Base-by-base conservation (phyloP, 495 filamentous ascomycete genomes). In the Choiromyces venosus region DNA sequence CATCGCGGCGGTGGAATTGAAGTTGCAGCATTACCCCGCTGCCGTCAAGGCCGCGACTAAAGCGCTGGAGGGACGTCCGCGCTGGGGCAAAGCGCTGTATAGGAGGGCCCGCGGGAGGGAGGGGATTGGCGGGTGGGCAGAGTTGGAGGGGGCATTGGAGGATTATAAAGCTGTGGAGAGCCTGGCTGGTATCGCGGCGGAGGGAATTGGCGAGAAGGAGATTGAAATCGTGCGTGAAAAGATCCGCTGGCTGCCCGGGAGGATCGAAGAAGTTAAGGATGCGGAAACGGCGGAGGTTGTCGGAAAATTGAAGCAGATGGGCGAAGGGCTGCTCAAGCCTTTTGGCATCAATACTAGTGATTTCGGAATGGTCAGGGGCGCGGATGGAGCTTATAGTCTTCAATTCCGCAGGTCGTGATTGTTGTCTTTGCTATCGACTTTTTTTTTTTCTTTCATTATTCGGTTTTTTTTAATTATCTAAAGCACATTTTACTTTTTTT, bases 241-340 rank as follows among this genome's bases (percentile, higher is more conserved):
- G 52, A 83, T 96, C 38, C 83, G 84, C 46, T 83, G 83, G 37
- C 85, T 97, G 18, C 90, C 91, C 3, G 83, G 84, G 35, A 86
- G 85, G 74, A 88, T 93, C 56, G 91, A 93, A 65, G 86, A 86
- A 42, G 93, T 93, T 4, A 89, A 90, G 82, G 89, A 95, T 78
- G 89, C 86, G 79, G 95, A 99, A 83, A 93, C 93, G 86, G 88
- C 85, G 9, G 94, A 99, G 82, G 97, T 97, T 92, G 93, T 97
- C 92, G 91, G 89, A 36, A 97, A 97, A 83, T 83, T 99, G 83
- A 97, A 96, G 83, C 73, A 93, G 86, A 85, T 99, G 70, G 94
- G 94, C 2, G 96, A 99, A 83, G 92, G 93, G 1, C 86, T 99
- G 61, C 83, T 99, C 46, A 96, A 91, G 79, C 94, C 94, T 1